Evolutionary conservation across 2,329 filamentous ascomycete species (phyloP), one percentile per base, ranked within the genome.

Genomic region (Monosporascus sp.): DNA sequence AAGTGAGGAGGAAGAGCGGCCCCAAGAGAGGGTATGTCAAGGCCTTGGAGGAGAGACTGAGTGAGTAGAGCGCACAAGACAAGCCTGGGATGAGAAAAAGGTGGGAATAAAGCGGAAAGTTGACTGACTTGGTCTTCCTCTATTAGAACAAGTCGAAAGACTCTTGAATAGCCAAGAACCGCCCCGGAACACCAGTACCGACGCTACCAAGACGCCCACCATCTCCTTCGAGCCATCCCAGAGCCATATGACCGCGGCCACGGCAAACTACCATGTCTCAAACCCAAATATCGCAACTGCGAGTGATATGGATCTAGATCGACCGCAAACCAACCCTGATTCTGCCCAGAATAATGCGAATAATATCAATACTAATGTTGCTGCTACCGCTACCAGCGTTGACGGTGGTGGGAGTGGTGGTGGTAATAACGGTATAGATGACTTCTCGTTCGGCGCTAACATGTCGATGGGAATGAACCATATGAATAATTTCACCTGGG

Each of bases 11-110:
- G 74, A 96, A 96, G 82, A 96, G 91, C 69, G 92, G 92, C 3
- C 92, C 92, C 2, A 96, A 96, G 76, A 82, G 92, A 67, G 92
- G 92, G 63, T 96, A 97, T 68, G 92, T 96, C 57, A 96, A 96
- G 77, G 87, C 91, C 55, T 74, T 97, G 62, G 94, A 97, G 72
- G 92, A 95, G 69, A 83, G 94, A 69, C 74, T 99, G 66, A 92
- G 91, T 96, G 79, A 75, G 88, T 74, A 20, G 18, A 43, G 14
- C 39, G 14, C 17, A 20, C n/a, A 20, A 14, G 8, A 20, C 17
- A 43, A 20, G 39, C 18, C 14, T 14, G 18, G 17, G 39, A 20
- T 18, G 49, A 22, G 17, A 31, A 36, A 47, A 27, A 39, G 46
- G 52, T 25, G 49, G 41, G 20, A 25, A 49, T 54, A 47, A 50